Percentiles rank a stretch among this genome's conserved stretches.
Evolutionary conservation across 2,329 filamentous ascomycete species (phyloP).

Genomic region (Nemania sp.): DNA sequence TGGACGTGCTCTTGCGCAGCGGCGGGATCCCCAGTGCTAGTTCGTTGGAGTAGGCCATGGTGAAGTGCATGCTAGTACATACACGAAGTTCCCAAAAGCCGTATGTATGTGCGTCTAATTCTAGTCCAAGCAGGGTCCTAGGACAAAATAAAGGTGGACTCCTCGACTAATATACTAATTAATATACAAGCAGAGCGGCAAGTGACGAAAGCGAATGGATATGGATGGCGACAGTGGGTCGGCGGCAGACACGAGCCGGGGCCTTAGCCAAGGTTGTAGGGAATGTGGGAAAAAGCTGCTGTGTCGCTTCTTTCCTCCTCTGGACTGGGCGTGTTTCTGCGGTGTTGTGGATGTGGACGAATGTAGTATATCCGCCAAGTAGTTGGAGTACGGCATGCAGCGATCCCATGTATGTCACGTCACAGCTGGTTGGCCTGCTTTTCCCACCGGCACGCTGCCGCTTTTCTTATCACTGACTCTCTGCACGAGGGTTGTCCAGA

Average conservation of each 20-base stretch:
- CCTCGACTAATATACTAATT: conserved; percentile 15
- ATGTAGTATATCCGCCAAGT: conserved; percentile 18
- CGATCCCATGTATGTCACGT: conserved; percentile 28
- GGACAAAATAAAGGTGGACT: conserved; percentile 6
- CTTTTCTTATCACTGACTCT: conserved; percentile 18
- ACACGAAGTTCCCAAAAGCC: neutral
- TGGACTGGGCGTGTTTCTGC: too few species aligned
- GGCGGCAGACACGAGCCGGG: conserved; percentile 18
- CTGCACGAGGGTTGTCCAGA: conserved; percentile 6
- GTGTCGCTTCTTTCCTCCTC: conserved; percentile 13
- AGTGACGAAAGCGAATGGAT: conserved; percentile 3
- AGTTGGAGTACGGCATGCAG: conserved; percentile 26
- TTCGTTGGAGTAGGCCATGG: conserved; percentile 23
- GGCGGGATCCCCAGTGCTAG: conserved; percentile 8
- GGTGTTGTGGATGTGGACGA: conserved; percentile 7
- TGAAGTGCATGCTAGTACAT: conserved; percentile 19
- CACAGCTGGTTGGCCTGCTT: conserved; percentile 12
- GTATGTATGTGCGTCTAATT: neutral
- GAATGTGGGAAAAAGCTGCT: conserved; percentile 16
- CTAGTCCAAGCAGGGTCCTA: neutral
- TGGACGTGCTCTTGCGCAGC: conserved; percentile 12
- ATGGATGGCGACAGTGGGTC: conserved; percentile 10
- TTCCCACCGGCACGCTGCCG: conserved; percentile 15
- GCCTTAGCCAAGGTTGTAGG: conserved; percentile 17
- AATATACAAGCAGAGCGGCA: conserved; percentile 2